Evolutionary conservation across 345 rosid genomes (phyloP).

Genomic region (Corchorus capsularis): DNA sequence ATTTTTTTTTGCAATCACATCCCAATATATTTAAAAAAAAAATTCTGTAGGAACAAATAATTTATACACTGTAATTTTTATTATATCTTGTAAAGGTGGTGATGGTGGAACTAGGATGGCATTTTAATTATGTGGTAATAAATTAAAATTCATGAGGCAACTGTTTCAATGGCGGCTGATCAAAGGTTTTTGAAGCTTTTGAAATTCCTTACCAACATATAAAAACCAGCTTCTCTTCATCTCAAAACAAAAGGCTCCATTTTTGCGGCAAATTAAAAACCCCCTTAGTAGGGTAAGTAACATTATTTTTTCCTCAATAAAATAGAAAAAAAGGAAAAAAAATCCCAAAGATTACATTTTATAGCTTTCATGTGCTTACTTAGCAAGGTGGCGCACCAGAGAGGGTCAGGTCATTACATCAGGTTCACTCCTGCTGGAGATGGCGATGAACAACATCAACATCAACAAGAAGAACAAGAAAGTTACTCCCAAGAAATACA

Average conservation of each 20-base stretch:
- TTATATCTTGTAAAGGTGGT: not conserved
- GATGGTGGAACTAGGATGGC: not conserved
- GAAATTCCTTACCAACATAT: slow-evolving; percentile 8
- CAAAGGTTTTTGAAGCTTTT: not conserved
- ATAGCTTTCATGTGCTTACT: slow-evolving; percentile 27
- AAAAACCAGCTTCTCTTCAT: not conserved
- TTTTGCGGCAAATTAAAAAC: not conserved
- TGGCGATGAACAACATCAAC: slow-evolving; percentile 9
- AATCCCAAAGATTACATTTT: not conserved
- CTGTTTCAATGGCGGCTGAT: slow-evolving; percentile 19
- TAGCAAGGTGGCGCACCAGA: slow-evolving; percentile 47
- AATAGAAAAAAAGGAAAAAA: not conserved
- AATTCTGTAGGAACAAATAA: not conserved
- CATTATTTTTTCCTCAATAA: not conserved
- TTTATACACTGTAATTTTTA: not conserved
- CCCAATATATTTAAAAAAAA: not conserved
- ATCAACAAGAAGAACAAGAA: slow-evolving; percentile 2
- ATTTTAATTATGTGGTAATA: not conserved
- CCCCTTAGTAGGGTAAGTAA: not conserved
- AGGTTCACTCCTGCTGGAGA: slow-evolving; percentile 22
- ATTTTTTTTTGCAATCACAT: not conserved
- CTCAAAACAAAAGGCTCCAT: not conserved
- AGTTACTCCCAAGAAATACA: not conserved
- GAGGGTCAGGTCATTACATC: slow-evolving; percentile 22
- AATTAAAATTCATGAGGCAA: not conserved